Percentiles rank a stretch among this genome's conserved stretches.
These are phyloP conservation scores for Aspergillus piperis DNA, from an alignment of 2,329 filamentous ascomycete species.

Conservation along the genomic window DNA sequence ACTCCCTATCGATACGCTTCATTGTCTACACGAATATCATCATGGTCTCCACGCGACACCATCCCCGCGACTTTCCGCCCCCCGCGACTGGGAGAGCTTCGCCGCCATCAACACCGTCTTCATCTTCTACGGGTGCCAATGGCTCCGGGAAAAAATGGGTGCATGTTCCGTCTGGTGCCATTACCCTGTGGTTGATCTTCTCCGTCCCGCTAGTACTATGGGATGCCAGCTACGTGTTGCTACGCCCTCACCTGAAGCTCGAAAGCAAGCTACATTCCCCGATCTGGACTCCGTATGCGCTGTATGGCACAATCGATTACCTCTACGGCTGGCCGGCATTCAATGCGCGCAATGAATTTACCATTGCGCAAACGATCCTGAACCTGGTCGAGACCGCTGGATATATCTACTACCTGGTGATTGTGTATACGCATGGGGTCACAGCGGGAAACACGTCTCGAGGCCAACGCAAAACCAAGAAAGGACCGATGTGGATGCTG, in stretches of 20 bases:
- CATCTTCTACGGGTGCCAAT: constrained; percentile 22
- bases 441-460: constrained; percentile 28
- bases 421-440: constrained; percentile 50
- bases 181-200: constrained; percentile 70
- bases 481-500: constrained; percentile 47
- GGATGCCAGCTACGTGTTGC: constrained; percentile 77
- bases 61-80: constrained; percentile 53
- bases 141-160: constrained; percentile 46
- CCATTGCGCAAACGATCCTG: constrained; percentile 68
- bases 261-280: constrained; percentile 72
- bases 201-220: constrained; percentile 78
- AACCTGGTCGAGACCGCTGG: constrained; percentile 69
- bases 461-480: constrained; percentile 29
- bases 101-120: constrained; percentile 21
- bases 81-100: constrained; percentile 28
- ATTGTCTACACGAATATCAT: background rate
- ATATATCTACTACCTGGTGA: constrained; percentile 64
- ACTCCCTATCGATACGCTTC: background rate
- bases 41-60: constrained; percentile 61
- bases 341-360: constrained; percentile 70
- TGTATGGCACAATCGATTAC: constrained; percentile 78
- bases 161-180: constrained; percentile 61
- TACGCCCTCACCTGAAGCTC: constrained; percentile 79
- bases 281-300: constrained; percentile 73
- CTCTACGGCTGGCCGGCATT: constrained; percentile 78